Base-by-base conservation (phyloP, 192 early-diverging fungal species). In the Entomortierella parvispora region DNA sequence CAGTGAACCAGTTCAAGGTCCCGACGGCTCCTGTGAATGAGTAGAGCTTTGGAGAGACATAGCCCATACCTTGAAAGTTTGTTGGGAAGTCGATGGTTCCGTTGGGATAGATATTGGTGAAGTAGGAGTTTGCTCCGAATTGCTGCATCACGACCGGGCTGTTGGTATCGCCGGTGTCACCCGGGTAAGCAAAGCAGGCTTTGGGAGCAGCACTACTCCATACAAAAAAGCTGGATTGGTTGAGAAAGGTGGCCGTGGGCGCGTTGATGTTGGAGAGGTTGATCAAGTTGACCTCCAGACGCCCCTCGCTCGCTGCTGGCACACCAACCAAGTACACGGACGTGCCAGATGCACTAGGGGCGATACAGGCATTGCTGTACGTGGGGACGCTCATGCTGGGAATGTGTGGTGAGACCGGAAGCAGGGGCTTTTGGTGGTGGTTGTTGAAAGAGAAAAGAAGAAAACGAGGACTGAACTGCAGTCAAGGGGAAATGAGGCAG, bases 201-300 rank as follows among this genome's bases (percentile, higher is more conserved):
- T 62, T 75, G 15, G 47, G 58, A 2, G 64, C 56, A 20, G 49
- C 12, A 45, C 52, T 67, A n/a, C 43, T 66, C 71, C 71, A 75
- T 2, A 17, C 31, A 10, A 6, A 2, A 5, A 15, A 0, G 29
- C 32, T 20, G 15, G 52, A 45, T 11, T 61, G 49, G 51, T 53
- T 66, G 34, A 56, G 15, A 12, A 56, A 43, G 22, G 50, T 61
- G 1, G 63, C 64, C 6, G 64, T 61, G 3, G 71, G 71, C 1
- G 71, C 14, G 11, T 66, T 61, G 63, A 75, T 55, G 50, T 75
- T 67, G 56, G 52, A 20, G 15, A 75, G 44, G 45, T 62, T 48
- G 43, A 75, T 25, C 4, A 12, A 10, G 34, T 64, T 58, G 17
- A 48, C 49, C 49, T 75, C 71, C 37, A 75, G 49, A 1, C 58